Evolutionary conservation across 2,329 filamentous ascomycete genomes (phyloP), one percentile per base, ranked within the genome.

Genomic region (Penicillium sp.): DNA sequence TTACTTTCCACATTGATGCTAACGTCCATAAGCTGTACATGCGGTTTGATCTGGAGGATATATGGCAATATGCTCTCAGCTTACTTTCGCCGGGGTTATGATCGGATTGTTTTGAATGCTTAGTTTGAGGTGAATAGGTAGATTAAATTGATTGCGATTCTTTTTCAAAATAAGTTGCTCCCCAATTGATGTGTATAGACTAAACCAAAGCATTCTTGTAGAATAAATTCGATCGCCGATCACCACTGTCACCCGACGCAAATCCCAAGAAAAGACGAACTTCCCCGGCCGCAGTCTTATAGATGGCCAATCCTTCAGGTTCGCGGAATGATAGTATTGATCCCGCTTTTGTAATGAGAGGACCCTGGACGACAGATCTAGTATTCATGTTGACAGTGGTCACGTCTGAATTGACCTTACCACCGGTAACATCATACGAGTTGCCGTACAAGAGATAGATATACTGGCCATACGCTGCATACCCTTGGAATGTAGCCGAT

Each of bases 221-320:
- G 43, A 66, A 66, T 44, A 66, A 36, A 52, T 59, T 66, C 29
- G 63, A 62, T 23, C 58, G 53, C 21, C 63, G 59, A 52, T 64
- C 60, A 6, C 63, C 58, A 6, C 35, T 41, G 15, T 57, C 43
- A 4, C 63, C 66, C 3, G 62, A 66, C 4, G 66, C 67, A 60
- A 66, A 67, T 17, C 62, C 66, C 35, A 67, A 39, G 54, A 66
- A 66, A 13, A 66, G 50, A 5, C 63, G 42, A 38, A 65, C 63
- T 35, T 67, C 59, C 2, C 63, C 64, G 6, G 23, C 59, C 4
- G 35, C 57, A 4, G 63, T 67, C 43, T 61, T 19, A 53, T 68
- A 68, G 12, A 68, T 58, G 1, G 61, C 66, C 59, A 68, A 41
- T 6, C 64, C 66, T 39, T 68, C 66, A 2, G 66, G 61, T 36